Percentiles rank a stretch among this genome's conserved stretches.
phyloP scores from a whole-genome alignment of 2,329 filamentous ascomycete genomes.

The Beauveria rudraprayagi region DNA sequence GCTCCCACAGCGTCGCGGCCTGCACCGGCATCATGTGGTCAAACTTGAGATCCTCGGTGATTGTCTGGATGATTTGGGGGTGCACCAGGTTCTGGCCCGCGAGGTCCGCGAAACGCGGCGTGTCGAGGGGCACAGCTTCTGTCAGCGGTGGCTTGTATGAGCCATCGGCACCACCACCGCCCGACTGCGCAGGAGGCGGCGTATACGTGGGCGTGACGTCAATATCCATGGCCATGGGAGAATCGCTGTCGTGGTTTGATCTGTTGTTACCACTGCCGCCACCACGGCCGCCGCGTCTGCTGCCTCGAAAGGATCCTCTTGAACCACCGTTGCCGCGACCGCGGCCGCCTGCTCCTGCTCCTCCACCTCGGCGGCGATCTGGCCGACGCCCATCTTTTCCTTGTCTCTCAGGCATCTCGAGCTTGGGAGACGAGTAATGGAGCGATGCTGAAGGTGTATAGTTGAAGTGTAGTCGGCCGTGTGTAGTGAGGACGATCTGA shows the following conservation, averaged over 20 bases:
- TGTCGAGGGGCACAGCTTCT: constrained; percentile 33
- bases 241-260: background rate
- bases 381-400: constrained; percentile 1
- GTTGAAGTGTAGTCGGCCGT: background rate
- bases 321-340: background rate
- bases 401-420: constrained; percentile 7
- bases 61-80: constrained; percentile 38
- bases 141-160: constrained; percentile 20
- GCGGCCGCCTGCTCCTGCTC: background rate
- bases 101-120: constrained; percentile 39
- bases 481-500: background rate
- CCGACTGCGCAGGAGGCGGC: background rate
- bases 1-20: constrained; percentile 40
- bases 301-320: background rate
- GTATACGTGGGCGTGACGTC: background rate
- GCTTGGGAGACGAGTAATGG: background rate
- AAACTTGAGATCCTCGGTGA: constrained; percentile 41
- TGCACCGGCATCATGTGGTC: constrained; percentile 49
- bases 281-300: background rate
- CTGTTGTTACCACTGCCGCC: background rate
- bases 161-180: background rate
- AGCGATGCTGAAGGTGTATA: background rate
- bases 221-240: constrained; percentile 3
- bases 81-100: constrained; percentile 33
- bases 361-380: constrained; percentile 5